phyloP scores from a whole-genome alignment of 805 yeast genomes.

The Metschnikowia colocasiae region DNA sequence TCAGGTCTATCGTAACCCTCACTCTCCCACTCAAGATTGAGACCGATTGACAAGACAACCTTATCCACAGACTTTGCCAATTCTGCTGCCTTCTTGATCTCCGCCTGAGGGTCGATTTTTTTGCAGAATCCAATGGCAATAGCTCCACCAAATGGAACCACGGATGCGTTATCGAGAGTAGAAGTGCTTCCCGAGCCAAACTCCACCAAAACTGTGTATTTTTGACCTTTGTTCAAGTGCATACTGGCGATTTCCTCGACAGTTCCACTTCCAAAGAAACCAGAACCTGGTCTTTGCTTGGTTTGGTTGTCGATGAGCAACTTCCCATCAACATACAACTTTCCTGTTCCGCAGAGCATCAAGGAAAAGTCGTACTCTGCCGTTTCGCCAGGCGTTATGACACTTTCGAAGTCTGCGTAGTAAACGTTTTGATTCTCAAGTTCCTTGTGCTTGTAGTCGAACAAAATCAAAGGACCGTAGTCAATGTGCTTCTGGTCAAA shows the following conservation, averaged over 20 bases:
- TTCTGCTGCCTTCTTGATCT: conserved; percentile 39
- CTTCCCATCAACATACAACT: conserved; percentile 15
- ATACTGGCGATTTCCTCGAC: conserved; percentile 8
- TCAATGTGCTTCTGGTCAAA: conserved; percentile 25
- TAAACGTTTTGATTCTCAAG: conserved; percentile 10
- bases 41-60: conserved; percentile 50
- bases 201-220: conserved; percentile 7
- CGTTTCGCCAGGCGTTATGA: conserved; percentile 23
- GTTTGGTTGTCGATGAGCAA: conserved; percentile 13
- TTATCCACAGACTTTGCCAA: conserved; percentile 51
- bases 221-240: conserved; percentile 11
- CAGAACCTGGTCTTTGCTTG: conserved; percentile 7
- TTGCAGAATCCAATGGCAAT: conserved; percentile 23
- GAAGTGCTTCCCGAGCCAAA: conserved; percentile 14
- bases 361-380: conserved; percentile 14
- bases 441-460: conserved; percentile 16
- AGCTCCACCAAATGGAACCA: conserved; percentile 25
- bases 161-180: conserved; percentile 17
- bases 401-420: conserved; percentile 20
- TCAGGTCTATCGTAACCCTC: conserved; percentile 55
- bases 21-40: conserved; percentile 53
- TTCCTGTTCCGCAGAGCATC: conserved; percentile 13
- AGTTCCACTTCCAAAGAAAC: conserved; percentile 15
- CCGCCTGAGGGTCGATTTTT: conserved; percentile 21
- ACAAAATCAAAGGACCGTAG: conserved; percentile 15